Evolutionary conservation across 1,284 basidiomycete genomes (phyloP).

Genomic region (Austroboletus novae-zelandiae): DNA sequence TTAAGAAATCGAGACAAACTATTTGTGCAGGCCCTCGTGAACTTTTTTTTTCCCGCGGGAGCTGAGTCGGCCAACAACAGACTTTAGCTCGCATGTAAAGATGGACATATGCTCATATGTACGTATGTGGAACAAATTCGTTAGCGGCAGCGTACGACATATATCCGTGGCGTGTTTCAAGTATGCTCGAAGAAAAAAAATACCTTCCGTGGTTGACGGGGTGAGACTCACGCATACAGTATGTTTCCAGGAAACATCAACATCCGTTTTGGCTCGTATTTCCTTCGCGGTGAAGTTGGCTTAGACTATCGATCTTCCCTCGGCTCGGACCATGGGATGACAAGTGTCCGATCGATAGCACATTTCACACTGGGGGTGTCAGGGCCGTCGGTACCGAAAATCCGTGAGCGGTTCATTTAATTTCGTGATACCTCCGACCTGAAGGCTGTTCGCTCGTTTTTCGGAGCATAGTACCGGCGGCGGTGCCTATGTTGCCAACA

Average conservation of each 20-base stretch:
- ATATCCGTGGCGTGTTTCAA: no score
- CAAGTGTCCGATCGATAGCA: neutral
- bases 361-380: neutral
- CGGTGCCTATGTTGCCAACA: no score
- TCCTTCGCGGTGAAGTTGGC: neutral
- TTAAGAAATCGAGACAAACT: neutral
- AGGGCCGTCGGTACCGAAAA: neutral
- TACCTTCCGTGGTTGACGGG: no score
- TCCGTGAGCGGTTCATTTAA: neutral
- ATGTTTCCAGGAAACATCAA: no score
- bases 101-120: neutral
- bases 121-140: neutral
- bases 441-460: neutral
- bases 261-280: neutral
- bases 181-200: no score
- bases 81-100: neutral
- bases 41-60: neutral
- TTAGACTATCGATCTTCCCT: neutral
- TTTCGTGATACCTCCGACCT: neutral
- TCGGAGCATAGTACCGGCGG: neutral
- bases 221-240: no score
- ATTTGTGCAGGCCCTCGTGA: neutral
- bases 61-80: neutral
- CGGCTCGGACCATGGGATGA: neutral
- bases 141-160: slow-evolving; percentile 24